Base-by-base conservation (phyloP, 1,284 basidiomycete species). In the Trametes pubescens region DNA sequence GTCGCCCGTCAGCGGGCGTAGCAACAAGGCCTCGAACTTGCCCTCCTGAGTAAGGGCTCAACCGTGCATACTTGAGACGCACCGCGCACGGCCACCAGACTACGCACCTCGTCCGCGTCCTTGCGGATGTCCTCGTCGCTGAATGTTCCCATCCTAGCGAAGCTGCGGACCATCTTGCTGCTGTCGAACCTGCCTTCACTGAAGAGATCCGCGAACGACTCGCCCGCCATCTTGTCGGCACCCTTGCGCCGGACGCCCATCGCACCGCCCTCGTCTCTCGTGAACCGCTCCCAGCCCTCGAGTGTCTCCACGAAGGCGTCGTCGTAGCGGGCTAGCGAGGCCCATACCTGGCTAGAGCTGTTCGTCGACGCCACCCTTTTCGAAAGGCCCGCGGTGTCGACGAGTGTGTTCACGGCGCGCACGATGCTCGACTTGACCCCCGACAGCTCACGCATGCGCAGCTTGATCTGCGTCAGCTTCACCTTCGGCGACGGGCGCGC, bases 101-200 rank as follows among this genome's bases (percentile, higher is more conserved):
- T n/a, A 70, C 71, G 69, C 71, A 72, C 72, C 51, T 77, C 75
- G 32, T 73, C 71, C 13, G 70, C 74, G 47, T 80, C 75, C n/a
- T 74, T 76, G 55, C 73, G 76, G 6, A 78, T 64, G 11, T 71
- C 71, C 8, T 75, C 72, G 5, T 80, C 77, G 2, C 74, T 75
- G 21, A 75, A 68, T 3, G 76, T 69, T 2, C 84, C 85, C 75
- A 94, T 77, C 66, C 84, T 81, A 4, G 89, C 89, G 76, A 93
- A 94, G 62, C 84, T 85, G 60, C 82, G 78, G 49, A 94, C 87
- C 92, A 94, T 94, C 81, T 93, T 94, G 56, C 74, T 76, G 52
- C 78, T 80, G 73, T 94, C 93, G 88, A 90, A 93, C 65, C 71
- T 80, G 14, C 82, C 87, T 52, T 79, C 81, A 64, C 69, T 73